These are phyloP conservation scores for Akanthomyces muscarius DNA, from an alignment of 2,329 filamentous ascomycete genomes.

Conservation along the genomic window DNA sequence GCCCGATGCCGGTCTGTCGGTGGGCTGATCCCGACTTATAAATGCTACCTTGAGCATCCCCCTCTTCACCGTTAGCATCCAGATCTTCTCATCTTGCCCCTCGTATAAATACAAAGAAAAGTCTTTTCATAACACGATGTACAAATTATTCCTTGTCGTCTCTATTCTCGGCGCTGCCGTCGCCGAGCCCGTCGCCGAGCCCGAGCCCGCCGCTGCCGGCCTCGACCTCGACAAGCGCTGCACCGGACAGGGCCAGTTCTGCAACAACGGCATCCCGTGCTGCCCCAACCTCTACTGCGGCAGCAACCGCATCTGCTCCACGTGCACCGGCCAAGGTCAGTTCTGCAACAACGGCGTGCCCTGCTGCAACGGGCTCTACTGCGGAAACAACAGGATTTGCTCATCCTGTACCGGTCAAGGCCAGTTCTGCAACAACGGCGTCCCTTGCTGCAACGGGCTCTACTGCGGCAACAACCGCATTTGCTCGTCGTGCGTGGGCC, in stretches of 20 bases:
- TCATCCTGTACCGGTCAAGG: background rate
- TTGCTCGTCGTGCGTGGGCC: background rate
- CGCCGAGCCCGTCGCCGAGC: background rate
- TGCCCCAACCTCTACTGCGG: conserved; percentile 16
- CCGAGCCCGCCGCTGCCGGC: background rate
- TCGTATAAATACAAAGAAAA: background rate
- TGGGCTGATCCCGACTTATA: background rate
- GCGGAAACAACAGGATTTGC: conserved; percentile 1
- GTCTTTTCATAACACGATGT: background rate
- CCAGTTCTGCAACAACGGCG: conserved; percentile 8
- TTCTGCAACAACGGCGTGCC: conserved; percentile 12
- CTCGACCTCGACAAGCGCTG: conserved; percentile 9
- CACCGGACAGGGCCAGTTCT: conserved; percentile 11
- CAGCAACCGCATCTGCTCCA: background rate
- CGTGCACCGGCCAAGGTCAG: conserved; percentile 2
- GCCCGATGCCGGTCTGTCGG: background rate
- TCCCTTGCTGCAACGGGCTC: background rate
- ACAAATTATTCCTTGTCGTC: background rate
- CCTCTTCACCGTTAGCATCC: no score
- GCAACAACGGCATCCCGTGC: conserved; percentile 17
- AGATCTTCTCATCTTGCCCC: no score
- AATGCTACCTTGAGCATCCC: no score
- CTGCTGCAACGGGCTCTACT: background rate
- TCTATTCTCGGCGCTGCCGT: background rate
- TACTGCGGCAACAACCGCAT: background rate